A percentile compares a stretch with the other conserved stretches of the same genome.
phyloP scores from a whole-genome alignment of 1,284 basidiomycete genomes.

The Kwoniella shivajii region DNA sequence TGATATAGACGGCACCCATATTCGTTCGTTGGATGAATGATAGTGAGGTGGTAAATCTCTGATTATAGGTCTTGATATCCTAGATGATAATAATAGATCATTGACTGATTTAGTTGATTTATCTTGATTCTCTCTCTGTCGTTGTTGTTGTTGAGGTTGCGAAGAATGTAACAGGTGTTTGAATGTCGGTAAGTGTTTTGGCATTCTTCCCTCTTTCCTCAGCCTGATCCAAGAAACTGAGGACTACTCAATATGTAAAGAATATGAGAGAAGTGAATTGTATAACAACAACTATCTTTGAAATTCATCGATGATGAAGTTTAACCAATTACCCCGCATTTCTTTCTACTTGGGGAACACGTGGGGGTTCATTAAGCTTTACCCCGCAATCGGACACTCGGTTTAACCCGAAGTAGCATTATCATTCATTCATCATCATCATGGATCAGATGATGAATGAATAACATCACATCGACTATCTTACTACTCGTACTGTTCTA shows the following conservation, averaged over 20 bases:
- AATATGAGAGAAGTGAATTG: too few species aligned
- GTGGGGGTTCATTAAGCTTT: too few species aligned
- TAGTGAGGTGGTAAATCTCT: constrained; percentile 23
- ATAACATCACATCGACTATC: too few species aligned
- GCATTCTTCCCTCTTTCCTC: constrained; percentile 34
- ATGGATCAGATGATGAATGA: neutral
- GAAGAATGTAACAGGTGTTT: constrained; percentile 39
- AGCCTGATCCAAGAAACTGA: neutral
- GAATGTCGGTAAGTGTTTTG: constrained; percentile 47
- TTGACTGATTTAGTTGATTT: constrained; percentile 34
- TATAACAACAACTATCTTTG: too few species aligned
- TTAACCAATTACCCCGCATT: too few species aligned
- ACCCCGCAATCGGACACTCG: too few species aligned
- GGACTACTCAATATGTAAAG: too few species aligned
- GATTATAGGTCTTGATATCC: constrained; percentile 5
- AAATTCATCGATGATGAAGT: too few species aligned
- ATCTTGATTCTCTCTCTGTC: constrained; percentile 6
- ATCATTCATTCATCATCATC: too few species aligned
- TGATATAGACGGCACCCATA: constrained; percentile 15
- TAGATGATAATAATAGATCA: constrained; percentile 31
- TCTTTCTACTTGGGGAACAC: too few species aligned
- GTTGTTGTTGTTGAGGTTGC: constrained; percentile 5
- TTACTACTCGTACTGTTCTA: too few species aligned
- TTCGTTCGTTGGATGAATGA: constrained; percentile 2
- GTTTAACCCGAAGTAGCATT: too few species aligned